Base-by-base conservation (phyloP, 805 yeast species). In the Lachancea lanzarotensis region DNA sequence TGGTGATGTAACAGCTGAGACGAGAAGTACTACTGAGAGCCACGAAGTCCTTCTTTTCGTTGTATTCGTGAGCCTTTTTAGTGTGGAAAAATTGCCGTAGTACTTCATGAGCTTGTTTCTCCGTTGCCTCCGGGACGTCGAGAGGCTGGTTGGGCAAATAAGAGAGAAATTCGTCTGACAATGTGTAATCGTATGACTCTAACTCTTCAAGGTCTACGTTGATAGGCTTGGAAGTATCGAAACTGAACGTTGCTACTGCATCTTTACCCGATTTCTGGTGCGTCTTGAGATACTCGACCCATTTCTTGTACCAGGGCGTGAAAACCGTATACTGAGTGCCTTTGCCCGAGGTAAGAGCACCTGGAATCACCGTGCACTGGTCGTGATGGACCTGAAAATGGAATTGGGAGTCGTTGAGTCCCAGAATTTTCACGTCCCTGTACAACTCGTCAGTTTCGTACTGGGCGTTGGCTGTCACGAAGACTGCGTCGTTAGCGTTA, bases 271-370 rank as follows among this genome's bases (percentile, higher is more conserved):
- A 22, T 22, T 39, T 25, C 8, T 48, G 47, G 19, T 52, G 32
- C 5, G 50, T 49, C 32, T 64, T 52, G 10, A 70, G 50, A 39
- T 58, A 52, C 13, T 55, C 53, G 7, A 56, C 52, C 78, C 78
- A 74, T 26, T 69, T 64, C 45, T 62, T 69, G 49, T 63, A 71
- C 76, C 76, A 74, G 0, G 78, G 78, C 3, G 75, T 64, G 48
- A 73, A 74, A 10, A 72, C 72, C 2, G 75, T 67, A 43, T 69
- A 74, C 39, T 66, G 72, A 1, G 71, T 65, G 1, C 74, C 75
- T 49, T 68, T 70, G 30, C 69, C 67, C 0, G 77, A 67, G 6
- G 55, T 59, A 30, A 74, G 52, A 13, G 49, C 53, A 1, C 72
- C 68, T 0, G 78, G 78, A 10, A 54, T 52, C 13, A 73, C 70